These are phyloP conservation scores for Colletotrichum shisoi DNA, from an alignment of 2,329 filamentous ascomycete species.

Conservation along the genomic window DNA sequence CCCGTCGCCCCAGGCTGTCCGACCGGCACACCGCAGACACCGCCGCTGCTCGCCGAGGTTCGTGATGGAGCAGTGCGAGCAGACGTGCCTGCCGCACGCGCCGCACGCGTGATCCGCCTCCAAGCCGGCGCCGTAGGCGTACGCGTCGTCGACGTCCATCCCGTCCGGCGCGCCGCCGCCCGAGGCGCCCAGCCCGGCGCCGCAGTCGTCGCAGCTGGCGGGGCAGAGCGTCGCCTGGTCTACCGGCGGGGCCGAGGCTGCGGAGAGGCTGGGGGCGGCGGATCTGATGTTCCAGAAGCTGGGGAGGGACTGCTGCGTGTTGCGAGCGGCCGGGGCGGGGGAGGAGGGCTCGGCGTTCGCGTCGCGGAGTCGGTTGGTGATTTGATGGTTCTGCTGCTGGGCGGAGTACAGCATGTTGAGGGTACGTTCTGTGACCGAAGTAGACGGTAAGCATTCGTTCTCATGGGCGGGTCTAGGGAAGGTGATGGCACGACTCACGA, in stretches of 20 bases:
- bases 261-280: constrained; percentile 46
- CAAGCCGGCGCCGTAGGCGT: constrained; percentile 40
- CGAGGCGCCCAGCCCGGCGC: constrained; percentile 44
- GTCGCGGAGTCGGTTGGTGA: constrained; percentile 36
- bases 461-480: not conserved
- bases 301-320: constrained; percentile 63
- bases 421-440: constrained; percentile 58
- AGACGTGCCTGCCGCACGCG: constrained; percentile 64
- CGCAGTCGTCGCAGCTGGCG: constrained; percentile 64
- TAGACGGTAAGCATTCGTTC: constrained; percentile 2
- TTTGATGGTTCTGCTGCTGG: constrained; percentile 50
- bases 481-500: constrained; percentile 52
- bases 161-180: constrained; percentile 41
- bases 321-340: constrained; percentile 18
- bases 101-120: constrained; percentile 52
- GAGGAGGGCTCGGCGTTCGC: constrained; percentile 37
- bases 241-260: constrained; percentile 49
- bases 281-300: constrained; percentile 67
- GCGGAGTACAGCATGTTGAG: constrained; percentile 66
- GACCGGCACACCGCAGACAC: constrained; percentile 62
- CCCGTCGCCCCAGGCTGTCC: constrained; percentile 42
- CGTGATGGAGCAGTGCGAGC: constrained; percentile 66
- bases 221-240: constrained; percentile 66
- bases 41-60: constrained; percentile 63
- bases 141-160: constrained; percentile 52